Base-by-base conservation (phyloP, 148 eudicot species). In the Dysphania ambrosioides region DNA sequence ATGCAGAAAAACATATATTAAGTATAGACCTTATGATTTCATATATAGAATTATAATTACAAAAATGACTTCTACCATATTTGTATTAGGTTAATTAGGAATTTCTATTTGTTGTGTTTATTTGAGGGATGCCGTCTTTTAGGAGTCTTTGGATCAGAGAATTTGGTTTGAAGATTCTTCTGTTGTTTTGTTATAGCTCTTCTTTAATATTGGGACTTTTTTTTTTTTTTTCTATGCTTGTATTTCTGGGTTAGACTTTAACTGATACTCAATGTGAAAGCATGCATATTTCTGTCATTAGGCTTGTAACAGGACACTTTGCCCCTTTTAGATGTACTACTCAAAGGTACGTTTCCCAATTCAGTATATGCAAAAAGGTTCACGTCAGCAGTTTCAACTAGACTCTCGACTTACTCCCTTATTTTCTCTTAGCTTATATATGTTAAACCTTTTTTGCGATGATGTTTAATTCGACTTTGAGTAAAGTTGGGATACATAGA, bases 341-440 rank as follows among this genome's bases (percentile, higher is more conserved):
- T 34, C 90, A 90, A 70, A 88, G 91, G 95, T 85, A 67, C 69
- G 74, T 90, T 72, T 83, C 86, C 47, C 90, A 88, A 68, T 90
- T 88, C 72, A 88, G 95, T 78, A n/a, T n/a, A n/a, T n/a, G n/a
- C n/a, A n/a, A n/a, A n/a, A n/a, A n/a, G n/a, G n/a, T n/a, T n/a
- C n/a, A n/a, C n/a, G n/a, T n/a, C n/a, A n/a, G n/a, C n/a, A n/a
- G n/a, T n/a, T n/a, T n/a, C n/a, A n/a, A n/a, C n/a, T n/a, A n/a
- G n/a, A n/a, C n/a, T n/a, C n/a, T n/a, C n/a, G n/a, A n/a, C n/a
- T n/a, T n/a, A n/a, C n/a, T n/a, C n/a, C n/a, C n/a, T n/a, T n/a
- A n/a, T n/a, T n/a, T n/a, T n/a, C n/a, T n/a, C n/a, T n/a, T n/a
- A n/a, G n/a, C n/a, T n/a, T n/a, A n/a, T n/a, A n/a, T n/a, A n/a